Evolutionary conservation across 208 protist genomes (phyloP), one percentile per base, ranked within the genome.

Genomic region (Herpetomonas samuelpessoai): DNA sequence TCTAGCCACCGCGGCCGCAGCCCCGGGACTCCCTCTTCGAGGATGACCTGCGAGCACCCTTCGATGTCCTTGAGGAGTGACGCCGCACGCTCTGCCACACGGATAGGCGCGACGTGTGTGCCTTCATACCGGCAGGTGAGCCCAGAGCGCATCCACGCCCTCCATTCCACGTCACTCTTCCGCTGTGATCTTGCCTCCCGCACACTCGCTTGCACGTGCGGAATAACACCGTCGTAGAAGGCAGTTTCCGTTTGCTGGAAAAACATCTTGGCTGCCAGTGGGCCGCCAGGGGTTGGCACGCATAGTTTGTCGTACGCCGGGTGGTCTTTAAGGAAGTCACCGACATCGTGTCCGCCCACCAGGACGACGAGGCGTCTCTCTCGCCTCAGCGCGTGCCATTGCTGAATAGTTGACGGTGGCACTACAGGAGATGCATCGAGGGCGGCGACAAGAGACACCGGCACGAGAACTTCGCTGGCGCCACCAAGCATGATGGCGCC

Each of bases 71-170:
- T 38, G 24, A 96, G 58, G 41, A 93, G 69, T 21, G 58, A 45
- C 14, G 81, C 81, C 24, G 82, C 74, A 48, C 65, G 70, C 58
- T 93, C 86, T 3, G 78, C 62, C 6, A 89, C 74, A 19, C 84
- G 83, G 24, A 91, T 82, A 1, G 82, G 68, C 10, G 86, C 81
- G 2, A 92, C 76, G 30, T 87, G 73, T 6, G 60, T 53, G 18
- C 90, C 90, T 62, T 96, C 90, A 53, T 83, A 96, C 16, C 70
- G 73, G 57, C 90, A 96, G 22, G 81, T 88, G 10, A 96, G 71
- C 0, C 83, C 71, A 0, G 77, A 82, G 2, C 90, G 81, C 80
- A 96, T 66, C 86, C 90, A 96, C 67, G 82, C 86, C 18, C 70
- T 68, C 77, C 82, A 88, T 14, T 49, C 60, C 26, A 70, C 68